Base-by-base conservation (phyloP, 1,139 yeast genomes). In the Suhomyces atakaporum region DNA sequence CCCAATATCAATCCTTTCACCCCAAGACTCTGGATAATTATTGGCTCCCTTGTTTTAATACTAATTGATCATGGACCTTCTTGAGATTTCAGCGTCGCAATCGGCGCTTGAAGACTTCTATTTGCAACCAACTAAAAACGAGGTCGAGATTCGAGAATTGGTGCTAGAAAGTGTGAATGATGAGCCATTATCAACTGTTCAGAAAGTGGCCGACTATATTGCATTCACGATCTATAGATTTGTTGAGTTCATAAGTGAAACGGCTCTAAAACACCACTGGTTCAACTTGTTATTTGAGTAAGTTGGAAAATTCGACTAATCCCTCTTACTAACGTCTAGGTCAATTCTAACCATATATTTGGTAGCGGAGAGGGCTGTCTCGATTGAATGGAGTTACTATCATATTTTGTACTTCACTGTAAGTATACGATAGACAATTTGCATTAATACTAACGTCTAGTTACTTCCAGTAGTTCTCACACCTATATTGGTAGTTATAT, bases 51-150 rank as follows among this genome's bases (percentile, higher is more conserved):
- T n/a, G n/a, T 18, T 18, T 18, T 8, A 18, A 8, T 18, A 8
- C 20, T 18, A 8, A 6, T 8, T 18, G 20, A 18, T 18, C 8
- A 18, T 18, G 20, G 20, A 18, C 8, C 8, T 8, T 18, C 20
- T 18, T 15, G 6, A 9, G 10, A 7, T 5, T 4, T 6, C 28
- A 6, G n/a, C 18, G 4, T 25, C 28, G 4, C 5, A 10, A 24
- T 16, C 16, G n/a, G 18, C 29, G 9, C 15, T 26, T 6, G 38
- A 24, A n/a, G 29, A 29, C n/a, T 34, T 34, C 27, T 34, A 34
- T 25, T 34, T 34, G 34, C 24, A 34, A 16, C 38, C 38, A 24
- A 34, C 9, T 10, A 12, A 12, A 13, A 7, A 14, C 8, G 31
- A 8, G 13, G 5, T 7, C n/a, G 7, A 6, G 20, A 20, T 4